These are phyloP conservation scores for Bertia moriformis DNA, from an alignment of 2,329 filamentous ascomycete species.

Conservation along the genomic window DNA sequence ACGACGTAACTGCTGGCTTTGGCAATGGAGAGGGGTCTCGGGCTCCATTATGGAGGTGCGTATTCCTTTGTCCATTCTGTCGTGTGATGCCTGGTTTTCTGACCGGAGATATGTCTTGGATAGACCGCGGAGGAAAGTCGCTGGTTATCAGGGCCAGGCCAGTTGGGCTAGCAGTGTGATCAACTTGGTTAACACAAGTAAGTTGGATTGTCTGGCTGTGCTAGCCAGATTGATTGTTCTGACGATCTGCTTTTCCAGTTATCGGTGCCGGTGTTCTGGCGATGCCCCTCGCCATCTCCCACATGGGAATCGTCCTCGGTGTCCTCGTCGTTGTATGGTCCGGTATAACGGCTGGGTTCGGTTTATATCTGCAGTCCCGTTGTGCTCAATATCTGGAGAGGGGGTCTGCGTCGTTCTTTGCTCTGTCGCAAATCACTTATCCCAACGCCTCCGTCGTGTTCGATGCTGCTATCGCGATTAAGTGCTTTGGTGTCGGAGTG, in stretches of 20 bases:
- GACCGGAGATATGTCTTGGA: too few relatives aligned
- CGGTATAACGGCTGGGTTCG: slow-evolving; percentile 74
- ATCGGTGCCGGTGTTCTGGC: slow-evolving; percentile 87
- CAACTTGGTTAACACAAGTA: slow-evolving; percentile 93
- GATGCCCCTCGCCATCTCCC: slow-evolving; percentile 86
- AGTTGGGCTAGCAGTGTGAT: slow-evolving; percentile 83
- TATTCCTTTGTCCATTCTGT: too few relatives aligned
- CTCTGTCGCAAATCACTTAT: slow-evolving; percentile 91
- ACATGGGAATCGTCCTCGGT: slow-evolving; percentile 85
- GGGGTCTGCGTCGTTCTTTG: slow-evolving; percentile 82
- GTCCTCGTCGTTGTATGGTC: slow-evolving; percentile 81
- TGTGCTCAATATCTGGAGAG: slow-evolving; percentile 87
- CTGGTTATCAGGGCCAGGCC: slow-evolving; percentile 45
- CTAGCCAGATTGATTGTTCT: neutral
- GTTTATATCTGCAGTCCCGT: slow-evolving; percentile 83
- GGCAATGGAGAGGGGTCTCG: neutral
- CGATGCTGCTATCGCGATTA: slow-evolving; percentile 88
- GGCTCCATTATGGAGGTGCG: neutral
- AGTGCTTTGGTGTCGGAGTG: slow-evolving; percentile 93
- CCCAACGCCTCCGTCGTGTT: slow-evolving; percentile 92
- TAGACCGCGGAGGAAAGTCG: too few relatives aligned
- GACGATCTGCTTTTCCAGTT: slow-evolving; percentile 34
- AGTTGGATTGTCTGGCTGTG: slow-evolving; percentile 10
- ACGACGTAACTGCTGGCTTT: neutral
- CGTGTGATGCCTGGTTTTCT: too few relatives aligned